Evolutionary conservation across 2,329 filamentous ascomycete genomes (phyloP), one percentile per base, ranked within the genome.

Genomic region (Colletotrichum destructivum): DNA sequence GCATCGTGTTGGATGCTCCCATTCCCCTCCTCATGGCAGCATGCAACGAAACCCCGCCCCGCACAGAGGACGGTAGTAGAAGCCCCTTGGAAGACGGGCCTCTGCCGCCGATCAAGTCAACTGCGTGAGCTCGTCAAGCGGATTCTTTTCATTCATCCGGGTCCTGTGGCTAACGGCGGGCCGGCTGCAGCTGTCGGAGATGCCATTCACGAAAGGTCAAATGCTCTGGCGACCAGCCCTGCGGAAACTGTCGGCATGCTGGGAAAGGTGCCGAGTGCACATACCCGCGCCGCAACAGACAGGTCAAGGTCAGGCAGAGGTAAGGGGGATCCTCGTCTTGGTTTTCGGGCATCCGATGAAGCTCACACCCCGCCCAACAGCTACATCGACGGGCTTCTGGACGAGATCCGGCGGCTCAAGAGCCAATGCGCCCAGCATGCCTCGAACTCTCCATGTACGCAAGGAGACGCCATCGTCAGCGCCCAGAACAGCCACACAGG

Each of bases 181-280:
- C 23, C 18, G 40, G 16, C 7, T 18, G 21, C 8, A 80, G 69
- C 40, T 71, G 73, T 67, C 80, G 76, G 44, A 77, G 68, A 69
- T 85, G 74, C 54, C 82, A 76, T 66, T 74, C 79, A 1, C 75
- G 80, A 12, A 81, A 81, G 64, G 79, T 82, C 11, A 81, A 80
- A 60, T 82, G 80, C 46, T 80, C 79, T 1, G 80, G 80, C 1
- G 79, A 78, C 1, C 74, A 76, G 18, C 80, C 80, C 2, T 82
- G 80, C 51, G 73, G 76, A 13, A 81, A 79, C 57, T 82, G 80
- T 59, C 73, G 71, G 35, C 78, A 79, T 65, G 76, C 79, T 8
- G 78, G 76, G 5, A 78, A 78, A 63, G 77, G 75, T 15, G 61
- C 74, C 2, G 79, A 81, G 18, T 82, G 80, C 54, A 75, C 75